phyloP scores from a whole-genome alignment of 2,329 filamentous ascomycete species.

The Paecilomyces dactylethromorphus region DNA sequence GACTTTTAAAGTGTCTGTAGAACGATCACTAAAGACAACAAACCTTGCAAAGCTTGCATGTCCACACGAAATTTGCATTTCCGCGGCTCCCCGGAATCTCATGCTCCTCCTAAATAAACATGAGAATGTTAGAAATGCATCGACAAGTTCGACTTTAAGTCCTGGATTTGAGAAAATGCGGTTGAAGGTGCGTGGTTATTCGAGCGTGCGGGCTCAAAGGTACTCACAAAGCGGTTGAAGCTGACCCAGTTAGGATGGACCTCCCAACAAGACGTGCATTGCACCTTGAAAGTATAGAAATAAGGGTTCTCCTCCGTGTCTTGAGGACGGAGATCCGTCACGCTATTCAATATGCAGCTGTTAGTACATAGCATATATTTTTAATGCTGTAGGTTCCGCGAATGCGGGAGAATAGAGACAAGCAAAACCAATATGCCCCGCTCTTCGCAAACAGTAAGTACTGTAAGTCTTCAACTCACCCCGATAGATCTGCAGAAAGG shows the following conservation, averaged over 20 bases:
- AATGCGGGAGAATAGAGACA: neutral
- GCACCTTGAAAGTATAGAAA: conserved; percentile 96
- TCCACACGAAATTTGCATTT: conserved; percentile 99
- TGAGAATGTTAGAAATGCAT: conserved; percentile 1
- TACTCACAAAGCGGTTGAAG: conserved; percentile 77
- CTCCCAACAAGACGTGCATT: conserved; percentile 96
- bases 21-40: conserved; percentile 12
- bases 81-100: conserved; percentile 89
- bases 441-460: neutral
- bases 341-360: conserved; percentile 46
- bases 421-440: neutral
- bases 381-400: neutral
- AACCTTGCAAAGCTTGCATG: conserved; percentile 96
- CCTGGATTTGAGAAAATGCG: neutral
- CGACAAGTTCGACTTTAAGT: neutral
- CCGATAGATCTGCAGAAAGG: conserved; percentile 30
- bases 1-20: neutral
- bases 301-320: conserved; percentile 79
- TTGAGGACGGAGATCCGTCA: conserved; percentile 79
- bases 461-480: conserved; percentile 19
- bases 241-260: conserved; percentile 79
- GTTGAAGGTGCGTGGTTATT: neutral
- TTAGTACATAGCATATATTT: neutral
- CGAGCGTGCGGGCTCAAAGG: neutral
- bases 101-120: conserved; percentile 64